These are phyloP conservation scores for Gigaspora rosea DNA, from an alignment of 192 early-diverging fungal genomes.

Conservation along the genomic window DNA sequence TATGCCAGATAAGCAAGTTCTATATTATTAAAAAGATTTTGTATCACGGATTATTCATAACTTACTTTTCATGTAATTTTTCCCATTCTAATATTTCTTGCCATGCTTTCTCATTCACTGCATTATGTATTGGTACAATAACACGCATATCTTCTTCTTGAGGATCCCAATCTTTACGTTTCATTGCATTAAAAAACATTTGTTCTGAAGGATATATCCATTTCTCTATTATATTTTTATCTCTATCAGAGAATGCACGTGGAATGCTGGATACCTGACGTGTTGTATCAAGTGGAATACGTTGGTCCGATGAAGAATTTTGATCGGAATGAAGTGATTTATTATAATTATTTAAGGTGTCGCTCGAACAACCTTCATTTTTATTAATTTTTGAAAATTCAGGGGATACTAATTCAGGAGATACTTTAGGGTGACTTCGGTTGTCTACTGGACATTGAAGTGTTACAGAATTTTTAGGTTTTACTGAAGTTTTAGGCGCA, in stretches of 20 bases:
- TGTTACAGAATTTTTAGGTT: neutral
- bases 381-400: neutral
- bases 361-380: conserved; percentile 20
- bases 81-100: conserved; percentile 87
- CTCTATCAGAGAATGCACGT: conserved; percentile 44
- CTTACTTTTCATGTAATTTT: conserved; percentile 53
- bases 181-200: conserved; percentile 97
- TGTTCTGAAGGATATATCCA: conserved; percentile 95
- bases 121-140: conserved; percentile 92
- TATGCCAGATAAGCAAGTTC: neutral
- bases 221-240: conserved; percentile 36
- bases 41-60: neutral
- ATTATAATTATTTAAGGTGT: conserved; percentile 54
- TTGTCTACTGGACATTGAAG: neutral
- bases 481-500: neutral
- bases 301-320: conserved; percentile 44
- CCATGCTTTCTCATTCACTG: conserved; percentile 93
- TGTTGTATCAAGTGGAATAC: conserved; percentile 51
- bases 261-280: conserved; percentile 83
- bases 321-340: conserved; percentile 65
- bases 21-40: neutral
- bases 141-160: conserved; percentile 81
- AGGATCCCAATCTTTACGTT: conserved; percentile 87
- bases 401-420: neutral
- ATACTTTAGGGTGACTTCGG: neutral